These are phyloP conservation scores for Hirsutella minnesotensis DNA, from an alignment of 2,329 filamentous ascomycete genomes.

Conservation along the genomic window DNA sequence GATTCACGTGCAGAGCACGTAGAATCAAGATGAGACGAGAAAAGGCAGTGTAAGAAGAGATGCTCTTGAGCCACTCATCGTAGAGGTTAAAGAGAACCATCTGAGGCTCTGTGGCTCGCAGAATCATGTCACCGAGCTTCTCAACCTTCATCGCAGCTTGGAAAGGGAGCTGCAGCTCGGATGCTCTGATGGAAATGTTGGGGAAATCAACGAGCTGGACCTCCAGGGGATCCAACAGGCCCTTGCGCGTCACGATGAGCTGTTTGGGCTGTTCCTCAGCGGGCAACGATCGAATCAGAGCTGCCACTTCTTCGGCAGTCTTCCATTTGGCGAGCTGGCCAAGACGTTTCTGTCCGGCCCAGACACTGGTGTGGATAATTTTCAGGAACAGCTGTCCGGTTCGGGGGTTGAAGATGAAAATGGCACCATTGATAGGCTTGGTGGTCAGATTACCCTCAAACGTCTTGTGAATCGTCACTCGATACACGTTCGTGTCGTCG, in stretches of 20 bases:
- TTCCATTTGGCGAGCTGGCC: slow-evolving; percentile 99
- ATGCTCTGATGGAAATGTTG: slow-evolving; percentile 96
- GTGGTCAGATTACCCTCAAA: slow-evolving; percentile 98
- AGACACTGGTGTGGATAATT: slow-evolving; percentile 98
- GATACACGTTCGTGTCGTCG: slow-evolving; percentile 97
- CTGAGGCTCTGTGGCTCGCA: slow-evolving; percentile 95
- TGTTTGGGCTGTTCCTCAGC: slow-evolving; percentile 99
- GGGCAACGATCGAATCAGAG: slow-evolving; percentile 85
- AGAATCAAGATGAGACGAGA: slow-evolving; percentile 89
- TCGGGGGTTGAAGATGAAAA: slow-evolving; percentile 99
- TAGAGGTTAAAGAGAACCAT: slow-evolving; percentile 99
- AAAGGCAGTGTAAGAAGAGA: slow-evolving; percentile 97
- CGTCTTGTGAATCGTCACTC: slow-evolving; percentile 98
- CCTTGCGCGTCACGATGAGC: slow-evolving; percentile 94
- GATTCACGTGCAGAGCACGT: slow-evolving; percentile 91
- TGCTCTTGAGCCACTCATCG: slow-evolving; percentile 96
- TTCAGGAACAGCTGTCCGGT: slow-evolving; percentile 97
- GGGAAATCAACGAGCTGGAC: slow-evolving; percentile 97
- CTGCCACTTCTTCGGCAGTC: slow-evolving; percentile 98
- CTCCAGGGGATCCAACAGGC: slow-evolving; percentile 90
- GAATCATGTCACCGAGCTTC: slow-evolving; percentile 97
- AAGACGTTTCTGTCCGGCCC: slow-evolving; percentile 98
- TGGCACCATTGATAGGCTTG: slow-evolving; percentile 97
- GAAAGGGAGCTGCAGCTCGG: slow-evolving; percentile 93
- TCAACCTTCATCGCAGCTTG: slow-evolving; percentile 99